Base-by-base conservation (phyloP, 768 basidiomycete genomes). In the Boletus rex-veris region DNA sequence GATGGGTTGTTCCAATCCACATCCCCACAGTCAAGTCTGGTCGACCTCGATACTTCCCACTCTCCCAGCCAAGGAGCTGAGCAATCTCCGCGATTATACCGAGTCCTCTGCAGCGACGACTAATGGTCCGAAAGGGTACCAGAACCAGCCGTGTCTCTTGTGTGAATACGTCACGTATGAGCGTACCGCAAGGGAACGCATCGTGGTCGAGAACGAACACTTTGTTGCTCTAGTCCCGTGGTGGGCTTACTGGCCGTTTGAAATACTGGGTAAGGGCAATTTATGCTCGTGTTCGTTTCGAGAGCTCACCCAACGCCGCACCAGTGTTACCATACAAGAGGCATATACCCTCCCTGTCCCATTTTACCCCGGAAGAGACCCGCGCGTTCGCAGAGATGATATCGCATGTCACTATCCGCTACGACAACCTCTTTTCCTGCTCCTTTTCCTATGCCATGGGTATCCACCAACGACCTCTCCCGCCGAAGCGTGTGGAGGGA, bases 191-290 rank as follows among this genome's bases (percentile, higher is more conserved):
- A 70, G 77, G 50, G 79, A 81, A 14, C 82, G 93, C 11, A 72
- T 92, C 38, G 85, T 95, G 3, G 66, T 85, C 33, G 73, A 78
- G 66, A 90, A 90, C 62, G 80, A 83, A 16, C 79, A 88, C 63
- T 97, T 91, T 82, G 77, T 89, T 3, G 91, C 86, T 0, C 64
- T 96, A 2, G 92, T 95, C 4, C 94, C 94, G 3, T 96, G 91
- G 86, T 97, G 94, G 94, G 94, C 93, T 7, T 81, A 82, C 31
- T 97, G 93, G 94, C 94, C 94, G 0, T 97, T 85, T 65, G 94
- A 97, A 68, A 77, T 86, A 16, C 72, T 95, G 61, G 66, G 89
- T 88, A 30, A 61, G 62, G 2, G 77, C 33, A 2, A 12, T 21
- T 19, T 30, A 19, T 7, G 33, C 45, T 35, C 7, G 33, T 7